Evolutionary conservation across 257 asterid genomes (phyloP), one percentile per base, ranked within the genome.

Genomic region (Schizonepeta tenuifolia): DNA sequence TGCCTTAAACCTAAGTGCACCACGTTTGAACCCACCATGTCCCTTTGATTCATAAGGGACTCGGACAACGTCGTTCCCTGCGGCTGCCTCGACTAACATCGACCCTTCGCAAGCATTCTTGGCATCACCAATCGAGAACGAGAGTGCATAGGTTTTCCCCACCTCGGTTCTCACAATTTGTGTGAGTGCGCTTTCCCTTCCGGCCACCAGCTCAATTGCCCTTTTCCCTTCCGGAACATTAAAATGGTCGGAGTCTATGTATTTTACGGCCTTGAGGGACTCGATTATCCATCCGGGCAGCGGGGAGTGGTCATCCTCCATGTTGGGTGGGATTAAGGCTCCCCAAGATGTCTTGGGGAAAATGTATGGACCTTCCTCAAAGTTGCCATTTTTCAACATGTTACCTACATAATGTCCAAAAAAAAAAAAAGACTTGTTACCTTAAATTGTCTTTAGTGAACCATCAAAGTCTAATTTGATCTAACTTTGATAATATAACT

Each of bases 291-390:
- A 90, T 18, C 96, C 97, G 4, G 89, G 91, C n/a, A 92, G 43
- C 0, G 98, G 97, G 1, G 96, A 92, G 84, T 92, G 96, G 12
- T 81, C 84, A 67, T 90, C 96, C 78, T 85, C 94, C 1, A 90
- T 86, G 82, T 88, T 84, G 46, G 98, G 96, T 0, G 98, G 97
- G 54, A 92, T 84, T 12, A 92, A 76, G 59, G 79, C 86, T 2
- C 98, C 97, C 85, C 87, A 85, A 0, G 72, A 56, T 50, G 96
- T 75, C 26, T 87, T 83, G 3, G 88, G 86, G 63, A 90, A 86
- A 46, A 92, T 84, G 44, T 90, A 92, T 14, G 98, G 97, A 36
- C 97, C 98, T 65, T 84, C 91, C 76, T 92, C 98, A 41, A 92
- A 90, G 74, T 90, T 82, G 0, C 98, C 98, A 62, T 92, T 90